Evolutionary conservation across 768 basidiomycete genomes (phyloP).

Genomic region (Suillus plorans): DNA sequence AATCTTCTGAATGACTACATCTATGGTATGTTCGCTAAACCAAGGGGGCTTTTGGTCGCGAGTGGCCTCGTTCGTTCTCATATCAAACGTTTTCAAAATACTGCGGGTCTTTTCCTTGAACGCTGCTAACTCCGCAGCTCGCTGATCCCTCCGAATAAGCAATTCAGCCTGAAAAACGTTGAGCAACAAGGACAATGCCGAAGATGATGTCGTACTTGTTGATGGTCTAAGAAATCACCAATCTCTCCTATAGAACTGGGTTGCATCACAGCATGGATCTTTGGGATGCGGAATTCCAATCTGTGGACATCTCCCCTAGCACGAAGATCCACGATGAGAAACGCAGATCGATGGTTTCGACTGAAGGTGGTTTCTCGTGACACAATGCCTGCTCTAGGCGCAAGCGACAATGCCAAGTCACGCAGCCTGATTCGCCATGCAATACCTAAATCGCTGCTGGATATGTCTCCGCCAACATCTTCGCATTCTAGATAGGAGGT

Average conservation of each 20-base stretch:
- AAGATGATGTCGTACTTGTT: constrained; percentile 54
- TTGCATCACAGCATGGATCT: constrained; percentile 92
- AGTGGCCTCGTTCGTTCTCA: constrained; percentile 38
- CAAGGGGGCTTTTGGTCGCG: constrained; percentile 39
- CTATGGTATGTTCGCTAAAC: constrained; percentile 55
- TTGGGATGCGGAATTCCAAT: constrained; percentile 61
- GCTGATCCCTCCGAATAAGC: constrained; percentile 66
- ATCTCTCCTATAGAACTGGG: constrained; percentile 90
- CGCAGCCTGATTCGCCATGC: constrained; percentile 71
- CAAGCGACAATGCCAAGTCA: constrained; percentile 82
- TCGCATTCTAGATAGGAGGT: constrained; percentile 75
- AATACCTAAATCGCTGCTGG: constrained; percentile 40
- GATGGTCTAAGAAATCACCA: constrained; percentile 83
- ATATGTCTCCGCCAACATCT: constrained; percentile 64
- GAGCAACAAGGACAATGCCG: constrained; percentile 6
- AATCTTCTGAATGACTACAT: constrained; percentile 60
- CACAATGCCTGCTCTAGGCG: constrained; percentile 48
- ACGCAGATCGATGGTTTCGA: constrained; percentile 71
- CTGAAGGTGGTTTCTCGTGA: constrained; percentile 45
- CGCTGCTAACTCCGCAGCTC: constrained; percentile 73
- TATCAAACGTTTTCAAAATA: constrained; percentile 75
- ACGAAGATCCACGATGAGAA: constrained; percentile 77
- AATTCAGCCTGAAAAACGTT: constrained; percentile 63
- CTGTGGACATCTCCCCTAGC: constrained; percentile 34
- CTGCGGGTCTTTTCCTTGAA: constrained; percentile 81